Conservation (phyloP, 148 eudicot genomes). For the Drosera capensis region DNA sequence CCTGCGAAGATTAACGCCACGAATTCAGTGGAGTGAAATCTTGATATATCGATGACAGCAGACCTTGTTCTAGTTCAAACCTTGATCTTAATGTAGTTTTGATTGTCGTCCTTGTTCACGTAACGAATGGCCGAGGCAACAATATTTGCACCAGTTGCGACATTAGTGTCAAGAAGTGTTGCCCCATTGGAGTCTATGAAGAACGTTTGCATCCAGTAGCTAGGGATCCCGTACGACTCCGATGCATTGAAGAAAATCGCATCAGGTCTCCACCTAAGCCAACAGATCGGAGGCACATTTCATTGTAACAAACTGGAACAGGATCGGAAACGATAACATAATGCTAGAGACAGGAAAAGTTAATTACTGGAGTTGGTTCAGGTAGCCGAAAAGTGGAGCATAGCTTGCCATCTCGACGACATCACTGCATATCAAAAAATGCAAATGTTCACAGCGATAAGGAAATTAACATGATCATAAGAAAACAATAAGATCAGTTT, state of each 20-base stretch:
- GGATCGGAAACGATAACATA: not conserved
- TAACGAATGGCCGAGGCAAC: slow-evolving; percentile 47
- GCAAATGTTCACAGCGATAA: not conserved
- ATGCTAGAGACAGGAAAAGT: not conserved
- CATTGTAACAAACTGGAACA: not conserved
- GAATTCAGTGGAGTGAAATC: not conserved
- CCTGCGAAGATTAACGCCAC: slow-evolving; percentile 15
- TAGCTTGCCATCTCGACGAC: slow-evolving; percentile 79
- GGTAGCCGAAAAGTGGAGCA: slow-evolving; percentile 70
- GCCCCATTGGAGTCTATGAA: slow-evolving; percentile 65
- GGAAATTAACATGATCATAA: no score
- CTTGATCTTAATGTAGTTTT: slow-evolving; percentile 49
- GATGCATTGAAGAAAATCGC: slow-evolving; percentile 60
- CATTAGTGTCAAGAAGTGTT: slow-evolving; percentile 26
- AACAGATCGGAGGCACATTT: not conserved
- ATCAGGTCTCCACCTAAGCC: slow-evolving; percentile 48
- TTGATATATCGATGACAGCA: not conserved
- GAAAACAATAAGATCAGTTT: no score
- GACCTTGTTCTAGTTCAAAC: slow-evolving; percentile 11
- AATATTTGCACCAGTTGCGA: slow-evolving; percentile 21
- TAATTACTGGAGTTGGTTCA: slow-evolving; percentile 28
- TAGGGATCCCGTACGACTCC: slow-evolving; percentile 47
- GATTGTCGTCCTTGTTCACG: slow-evolving; percentile 15
- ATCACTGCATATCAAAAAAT: slow-evolving; percentile 40
- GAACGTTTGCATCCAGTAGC: slow-evolving; percentile 76